Evolutionary conservation across 257 asterid species (phyloP).

Genomic region (Penstemon eatonii): DNA sequence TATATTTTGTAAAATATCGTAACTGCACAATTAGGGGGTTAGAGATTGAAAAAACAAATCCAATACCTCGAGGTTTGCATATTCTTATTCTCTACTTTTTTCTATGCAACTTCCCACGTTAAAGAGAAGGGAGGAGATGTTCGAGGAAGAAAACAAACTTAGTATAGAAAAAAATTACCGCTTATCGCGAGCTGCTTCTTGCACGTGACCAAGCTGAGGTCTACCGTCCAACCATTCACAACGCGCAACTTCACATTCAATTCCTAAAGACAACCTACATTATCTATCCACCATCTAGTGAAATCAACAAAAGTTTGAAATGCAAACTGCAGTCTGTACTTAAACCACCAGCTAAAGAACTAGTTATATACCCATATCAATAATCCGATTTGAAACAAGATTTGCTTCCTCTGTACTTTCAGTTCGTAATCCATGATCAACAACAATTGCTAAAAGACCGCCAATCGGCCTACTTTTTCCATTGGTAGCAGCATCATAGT

Average conservation of each 20-base stretch:
- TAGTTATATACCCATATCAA: constrained; percentile 63
- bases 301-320: constrained; percentile 32
- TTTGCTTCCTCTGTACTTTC: constrained; percentile 82
- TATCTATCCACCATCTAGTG: constrained; percentile 39
- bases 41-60: constrained; percentile 5
- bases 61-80: background rate
- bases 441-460: constrained; percentile 79
- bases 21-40: constrained; percentile 44
- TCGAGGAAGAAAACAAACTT: constrained; percentile 1
- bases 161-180: constrained; percentile 43
- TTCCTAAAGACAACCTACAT: constrained; percentile 69
- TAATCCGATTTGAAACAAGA: constrained; percentile 56
- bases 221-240: constrained; percentile 87
- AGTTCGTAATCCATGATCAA: constrained; percentile 82
- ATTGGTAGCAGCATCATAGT: constrained; percentile 29
- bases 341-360: constrained; percentile 26
- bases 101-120: background rate
- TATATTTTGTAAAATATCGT: constrained; percentile 57
- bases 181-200: constrained; percentile 86
- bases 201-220: constrained; percentile 82
- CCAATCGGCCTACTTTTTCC: constrained; percentile 46
- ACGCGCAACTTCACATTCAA: constrained; percentile 69
- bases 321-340: constrained; percentile 1
- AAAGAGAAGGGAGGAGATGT: background rate
- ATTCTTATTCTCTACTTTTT: background rate